Percentiles rank a stretch among this genome's conserved stretches.
Conservation (phyloP, 2,329 filamentous ascomycete genomes). For the Orbilia oligospora region DNA sequence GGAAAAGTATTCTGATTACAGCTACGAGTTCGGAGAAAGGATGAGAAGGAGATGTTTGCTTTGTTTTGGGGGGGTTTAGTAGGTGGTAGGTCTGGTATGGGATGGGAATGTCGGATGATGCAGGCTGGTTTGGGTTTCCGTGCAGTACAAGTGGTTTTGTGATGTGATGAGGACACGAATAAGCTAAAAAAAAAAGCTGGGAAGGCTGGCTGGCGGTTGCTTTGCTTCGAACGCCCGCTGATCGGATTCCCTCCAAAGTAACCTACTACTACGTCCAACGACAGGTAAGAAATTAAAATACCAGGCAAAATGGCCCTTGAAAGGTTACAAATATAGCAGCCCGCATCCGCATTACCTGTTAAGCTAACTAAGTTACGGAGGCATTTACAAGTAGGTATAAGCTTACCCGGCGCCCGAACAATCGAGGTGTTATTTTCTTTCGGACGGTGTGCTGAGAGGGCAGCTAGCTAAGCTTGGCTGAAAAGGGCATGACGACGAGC, state of each 20-base stretch:
- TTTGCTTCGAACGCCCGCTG: background rate
- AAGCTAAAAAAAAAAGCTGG: slow-evolving; percentile 44
- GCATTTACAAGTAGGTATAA: slow-evolving; percentile 4
- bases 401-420: slow-evolving; percentile 59
- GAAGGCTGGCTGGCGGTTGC: slow-evolving; percentile 9
- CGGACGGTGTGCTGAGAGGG: slow-evolving; percentile 16
- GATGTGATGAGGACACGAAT: slow-evolving; percentile 61
- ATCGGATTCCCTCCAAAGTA: slow-evolving; percentile 4
- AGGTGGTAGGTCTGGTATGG: background rate
- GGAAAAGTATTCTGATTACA: background rate
- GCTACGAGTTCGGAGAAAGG: slow-evolving; percentile 16
- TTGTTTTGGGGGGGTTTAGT: slow-evolving; percentile 2
- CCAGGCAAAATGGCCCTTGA: slow-evolving; percentile 5
- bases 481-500: slow-evolving; percentile 59
- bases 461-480: slow-evolving; percentile 11
- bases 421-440: slow-evolving; percentile 32
- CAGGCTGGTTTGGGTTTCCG: slow-evolving; percentile 15
- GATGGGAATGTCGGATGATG: slow-evolving; percentile 36
- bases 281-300: background rate
- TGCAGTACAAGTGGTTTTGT: slow-evolving; percentile 18
- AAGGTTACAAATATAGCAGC: slow-evolving; percentile 53
- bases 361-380: slow-evolving; percentile 5
- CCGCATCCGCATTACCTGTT: slow-evolving; percentile 47
- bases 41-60: slow-evolving; percentile 22
- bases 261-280: background rate